Evolutionary conservation across 2,329 filamentous ascomycete species (phyloP), one percentile per base, ranked within the genome.

Genomic region (Ceratocystis cubensis): DNA sequence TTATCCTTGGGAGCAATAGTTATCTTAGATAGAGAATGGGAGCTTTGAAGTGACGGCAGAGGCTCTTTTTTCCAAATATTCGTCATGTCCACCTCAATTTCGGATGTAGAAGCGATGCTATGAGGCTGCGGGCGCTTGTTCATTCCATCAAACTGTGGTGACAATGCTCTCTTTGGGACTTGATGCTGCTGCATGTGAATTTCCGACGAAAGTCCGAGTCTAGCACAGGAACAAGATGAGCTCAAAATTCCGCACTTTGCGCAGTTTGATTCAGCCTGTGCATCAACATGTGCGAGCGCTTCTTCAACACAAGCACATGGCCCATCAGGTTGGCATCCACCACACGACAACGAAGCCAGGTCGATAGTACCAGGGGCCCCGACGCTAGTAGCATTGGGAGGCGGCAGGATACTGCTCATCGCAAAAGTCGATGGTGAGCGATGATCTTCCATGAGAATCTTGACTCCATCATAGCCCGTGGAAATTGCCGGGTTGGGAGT

Each of bases 71-170:
- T 77, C 72, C 88, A 88, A 70, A 84, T 81, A 69, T 81, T 76
- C 5, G 88, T 91, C 71, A 91, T 91, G 73, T 92, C 88, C 59
- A 87, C 87, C 75, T 91, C 89, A 53, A 66, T 65, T 65, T 88
- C 85, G 17, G 65, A 62, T 7, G 64, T 45, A 5, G 46, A 48
- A 41, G 41, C 44, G 8, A 64, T n/a, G 37, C 46, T 65, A 10
- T 63, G 57, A 13, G 71, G 86, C 79, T 66, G 78, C 74, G 65
- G 76, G 76, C 64, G 78, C 74, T 15, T 75, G 74, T 66, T 82
- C 5, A 61, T 41, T 22, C 44, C 63, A 5, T 68, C 67, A 63
- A 66, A 25, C 10, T 61, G 66, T 6, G 78, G 78, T 1, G 82
- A 82, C 1, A 75, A 73, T 1, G 81, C 77, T 50, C 82, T 76